Percentiles rank a stretch among this genome's conserved stretches.
Evolutionary conservation across 345 rosid species (phyloP).

Genomic region (Acer yangbiense): DNA sequence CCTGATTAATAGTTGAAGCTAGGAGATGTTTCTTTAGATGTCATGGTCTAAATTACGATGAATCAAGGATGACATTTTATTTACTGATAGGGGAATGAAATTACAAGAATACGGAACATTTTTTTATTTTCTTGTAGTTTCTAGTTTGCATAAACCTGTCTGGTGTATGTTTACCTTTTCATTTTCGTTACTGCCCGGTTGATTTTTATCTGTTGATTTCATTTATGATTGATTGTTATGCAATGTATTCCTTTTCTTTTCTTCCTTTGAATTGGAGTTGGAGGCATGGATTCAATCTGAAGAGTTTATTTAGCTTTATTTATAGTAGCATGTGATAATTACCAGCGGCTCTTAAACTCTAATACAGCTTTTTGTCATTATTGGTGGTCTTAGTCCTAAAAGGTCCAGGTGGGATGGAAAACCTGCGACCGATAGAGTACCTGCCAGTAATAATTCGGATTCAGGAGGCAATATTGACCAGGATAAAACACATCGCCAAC

Average conservation of each 20-base stretch:
- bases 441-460: constrained; percentile 36
- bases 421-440: constrained; percentile 50
- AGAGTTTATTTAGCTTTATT: neutral
- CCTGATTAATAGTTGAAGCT: neutral
- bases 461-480: constrained; percentile 36
- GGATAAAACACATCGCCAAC: constrained; percentile 45
- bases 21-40: neutral
- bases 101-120: neutral
- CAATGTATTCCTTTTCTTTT: neutral
- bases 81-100: neutral
- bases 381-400: constrained; percentile 58
- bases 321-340: neutral
- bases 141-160: neutral
- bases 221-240: neutral
- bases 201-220: neutral
- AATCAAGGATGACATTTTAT: neutral
- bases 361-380: neutral
- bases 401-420: constrained; percentile 78
- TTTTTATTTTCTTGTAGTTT: neutral
- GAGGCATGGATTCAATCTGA: neutral
- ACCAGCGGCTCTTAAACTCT: neutral
- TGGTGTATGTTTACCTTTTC: neutral
- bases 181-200: neutral
- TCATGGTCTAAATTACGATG: neutral
- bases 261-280: neutral